phyloP scores from a whole-genome alignment of 148 eudicot species.

The Beta vulgaris region DNA sequence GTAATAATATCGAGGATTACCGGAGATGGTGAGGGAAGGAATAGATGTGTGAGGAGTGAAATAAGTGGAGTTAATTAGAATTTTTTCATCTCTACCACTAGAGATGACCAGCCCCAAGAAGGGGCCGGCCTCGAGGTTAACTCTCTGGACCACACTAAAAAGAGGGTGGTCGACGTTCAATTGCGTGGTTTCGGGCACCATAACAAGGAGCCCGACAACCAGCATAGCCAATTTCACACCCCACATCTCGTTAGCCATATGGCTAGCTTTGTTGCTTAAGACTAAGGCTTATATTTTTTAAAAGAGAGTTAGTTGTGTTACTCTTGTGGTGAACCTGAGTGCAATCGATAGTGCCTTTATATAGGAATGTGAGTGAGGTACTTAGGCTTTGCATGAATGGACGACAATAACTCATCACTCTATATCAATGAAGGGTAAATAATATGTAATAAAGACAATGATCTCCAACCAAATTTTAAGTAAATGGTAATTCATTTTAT shows the following conservation, averaged over 20 bases:
- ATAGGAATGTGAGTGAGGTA: neutral
- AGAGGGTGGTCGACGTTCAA: slow-evolving; percentile 18
- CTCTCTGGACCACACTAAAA: slow-evolving; percentile 11
- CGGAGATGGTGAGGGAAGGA: slow-evolving; percentile 22
- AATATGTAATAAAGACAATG: neutral
- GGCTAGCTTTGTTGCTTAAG: neutral
- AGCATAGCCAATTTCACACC: slow-evolving; percentile 3
- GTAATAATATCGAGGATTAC: neutral
- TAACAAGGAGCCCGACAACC: slow-evolving; percentile 19
- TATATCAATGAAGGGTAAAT: neutral
- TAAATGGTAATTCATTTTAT: no score
- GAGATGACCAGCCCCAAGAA: slow-evolving; percentile 20
- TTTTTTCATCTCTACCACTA: neutral
- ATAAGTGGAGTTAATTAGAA: slow-evolving; percentile 10
- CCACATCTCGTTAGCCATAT: neutral
- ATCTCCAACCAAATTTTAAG: neutral
- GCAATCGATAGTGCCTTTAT: neutral
- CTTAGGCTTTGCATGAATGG: neutral
- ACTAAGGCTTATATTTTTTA: neutral
- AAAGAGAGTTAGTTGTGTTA: neutral
- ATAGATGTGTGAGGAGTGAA: slow-evolving; percentile 2
- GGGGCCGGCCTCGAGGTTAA: slow-evolving; percentile 17
- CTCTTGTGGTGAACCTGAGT: neutral
- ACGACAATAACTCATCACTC: neutral
- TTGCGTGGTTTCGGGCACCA: slow-evolving; percentile 30